These are phyloP conservation scores for Hymenoscyphus repandus DNA, from an alignment of 2,329 filamentous ascomycete species.

Conservation along the genomic window DNA sequence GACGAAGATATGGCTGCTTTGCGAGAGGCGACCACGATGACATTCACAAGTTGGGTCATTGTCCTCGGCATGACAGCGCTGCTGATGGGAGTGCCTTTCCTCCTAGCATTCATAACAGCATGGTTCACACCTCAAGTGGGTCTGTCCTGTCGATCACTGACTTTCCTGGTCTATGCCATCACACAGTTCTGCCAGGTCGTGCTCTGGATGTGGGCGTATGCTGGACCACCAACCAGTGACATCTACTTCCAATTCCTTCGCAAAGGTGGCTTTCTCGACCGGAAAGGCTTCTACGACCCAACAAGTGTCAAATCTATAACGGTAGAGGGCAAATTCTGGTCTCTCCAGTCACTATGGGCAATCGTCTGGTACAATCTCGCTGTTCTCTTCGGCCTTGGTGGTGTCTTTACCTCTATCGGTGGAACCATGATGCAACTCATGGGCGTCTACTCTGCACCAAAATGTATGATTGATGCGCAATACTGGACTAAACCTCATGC, in stretches of 20 bases:
- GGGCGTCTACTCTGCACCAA: constrained; percentile 11
- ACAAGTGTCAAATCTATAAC: constrained; percentile 1
- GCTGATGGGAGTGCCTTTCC: constrained; percentile 18
- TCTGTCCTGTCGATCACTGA: constrained; percentile 32
- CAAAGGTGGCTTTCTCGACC: constrained; percentile 12
- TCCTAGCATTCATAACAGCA: constrained; percentile 32
- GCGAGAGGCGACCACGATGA: constrained; percentile 8
- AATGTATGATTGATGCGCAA: constrained; percentile 2
- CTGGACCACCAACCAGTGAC: constrained; percentile 6
- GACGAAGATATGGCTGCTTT: constrained; percentile 16
- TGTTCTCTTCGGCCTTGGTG: constrained; percentile 8
- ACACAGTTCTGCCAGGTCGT: constrained; percentile 30
- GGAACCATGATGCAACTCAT: constrained; percentile 19
- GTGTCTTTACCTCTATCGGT: constrained; percentile 12
- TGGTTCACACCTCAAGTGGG: constrained; percentile 32
- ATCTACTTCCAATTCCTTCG: constrained; percentile 7
- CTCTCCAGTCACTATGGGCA: constrained; percentile 11
- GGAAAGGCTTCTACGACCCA: constrained; percentile 9
- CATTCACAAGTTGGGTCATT: constrained; percentile 12
- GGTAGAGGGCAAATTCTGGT: constrained; percentile 3
- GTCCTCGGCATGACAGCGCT: constrained; percentile 15
- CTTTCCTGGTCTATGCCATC: constrained; percentile 31
- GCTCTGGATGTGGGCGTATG: constrained; percentile 14
- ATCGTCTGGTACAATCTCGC: constrained; percentile 15
- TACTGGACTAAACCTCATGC: constrained; percentile 11